Conservation (phyloP, 208 protist species). For the Crithidia fasciculata region DNA sequence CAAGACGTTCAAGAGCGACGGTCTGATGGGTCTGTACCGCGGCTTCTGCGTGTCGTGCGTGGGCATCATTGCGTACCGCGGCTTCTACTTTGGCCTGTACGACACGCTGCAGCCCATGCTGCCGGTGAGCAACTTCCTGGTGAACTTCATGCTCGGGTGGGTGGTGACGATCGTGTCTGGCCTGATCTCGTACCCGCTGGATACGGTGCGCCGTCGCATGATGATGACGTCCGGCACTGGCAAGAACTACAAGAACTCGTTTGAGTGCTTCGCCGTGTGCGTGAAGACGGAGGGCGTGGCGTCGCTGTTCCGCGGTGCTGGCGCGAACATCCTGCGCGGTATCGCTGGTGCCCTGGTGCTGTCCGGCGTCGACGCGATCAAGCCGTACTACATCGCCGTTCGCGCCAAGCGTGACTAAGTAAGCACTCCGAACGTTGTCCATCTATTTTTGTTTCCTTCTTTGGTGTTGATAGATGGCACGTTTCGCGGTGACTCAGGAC, state of each 20-base stretch:
- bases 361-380: conserved; percentile 82
- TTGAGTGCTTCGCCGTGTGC: conserved; percentile 67
- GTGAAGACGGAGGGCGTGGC: conserved; percentile 64
- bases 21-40: conserved; percentile 93
- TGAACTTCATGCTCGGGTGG: conserved; percentile 80
- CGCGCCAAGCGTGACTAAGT: conserved; percentile 45
- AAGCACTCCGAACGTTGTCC: background rate
- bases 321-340: conserved; percentile 82
- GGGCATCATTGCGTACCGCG: conserved; percentile 97
- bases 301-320: conserved; percentile 70
- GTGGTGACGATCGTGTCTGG: conserved; percentile 72
- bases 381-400: conserved; percentile 75
- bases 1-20: conserved; percentile 90
- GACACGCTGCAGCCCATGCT: conserved; percentile 85
- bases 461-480: background rate
- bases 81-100: conserved; percentile 97
- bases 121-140: conserved; percentile 71
- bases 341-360: conserved; percentile 82
- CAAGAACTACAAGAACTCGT: conserved; percentile 77
- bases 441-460: background rate
- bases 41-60: conserved; percentile 96
- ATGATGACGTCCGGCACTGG: conserved; percentile 93
- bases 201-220: conserved; percentile 97
- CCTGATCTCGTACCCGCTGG: conserved; percentile 95
- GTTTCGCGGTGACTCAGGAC: background rate